A percentile compares a stretch with the other conserved stretches of the same genome.
Conservation (phyloP, 192 early-diverging fungal genomes). For the Funneliformis mosseae region DNA sequence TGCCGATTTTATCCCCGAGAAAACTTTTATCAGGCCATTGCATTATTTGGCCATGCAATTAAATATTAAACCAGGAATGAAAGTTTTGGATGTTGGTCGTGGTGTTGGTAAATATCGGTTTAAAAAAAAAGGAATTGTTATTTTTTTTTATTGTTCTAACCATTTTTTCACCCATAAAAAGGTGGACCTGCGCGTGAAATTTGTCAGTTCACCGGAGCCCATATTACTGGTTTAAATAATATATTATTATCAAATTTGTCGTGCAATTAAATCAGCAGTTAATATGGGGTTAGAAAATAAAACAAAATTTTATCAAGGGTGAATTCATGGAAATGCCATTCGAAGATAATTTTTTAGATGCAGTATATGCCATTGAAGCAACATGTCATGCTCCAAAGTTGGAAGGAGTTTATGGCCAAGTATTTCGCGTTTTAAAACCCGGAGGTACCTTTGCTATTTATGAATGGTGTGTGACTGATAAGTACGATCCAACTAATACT, state of each 20-base stretch:
- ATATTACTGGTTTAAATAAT: conserved; percentile 94
- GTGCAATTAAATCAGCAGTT: conserved; percentile 73
- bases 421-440: conserved; percentile 92
- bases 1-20: conserved; percentile 77
- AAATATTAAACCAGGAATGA: conserved; percentile 65
- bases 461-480: conserved; percentile 94
- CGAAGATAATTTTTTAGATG: conserved; percentile 77
- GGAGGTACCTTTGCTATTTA: conserved; percentile 90
- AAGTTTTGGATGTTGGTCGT: conserved; percentile 91
- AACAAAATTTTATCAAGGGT: conserved; percentile 66
- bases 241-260: conserved; percentile 91
- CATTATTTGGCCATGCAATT: conserved; percentile 81
- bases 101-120: conserved; percentile 76
- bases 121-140: background rate
- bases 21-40: conserved; percentile 78
- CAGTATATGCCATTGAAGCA: conserved; percentile 96
- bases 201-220: conserved; percentile 84
- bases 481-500: conserved; percentile 76
- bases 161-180: conserved; percentile 26
- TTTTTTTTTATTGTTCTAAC: background rate
- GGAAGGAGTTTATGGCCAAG: conserved; percentile 85
- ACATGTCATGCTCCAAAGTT: conserved; percentile 86
- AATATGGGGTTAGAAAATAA: conserved; percentile 63
- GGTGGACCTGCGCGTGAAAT: conserved; percentile 94
- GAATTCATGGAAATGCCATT: conserved; percentile 93